phyloP scores from a whole-genome alignment of 176 grass and related monocot species.

The Raddia guianensis region DNA sequence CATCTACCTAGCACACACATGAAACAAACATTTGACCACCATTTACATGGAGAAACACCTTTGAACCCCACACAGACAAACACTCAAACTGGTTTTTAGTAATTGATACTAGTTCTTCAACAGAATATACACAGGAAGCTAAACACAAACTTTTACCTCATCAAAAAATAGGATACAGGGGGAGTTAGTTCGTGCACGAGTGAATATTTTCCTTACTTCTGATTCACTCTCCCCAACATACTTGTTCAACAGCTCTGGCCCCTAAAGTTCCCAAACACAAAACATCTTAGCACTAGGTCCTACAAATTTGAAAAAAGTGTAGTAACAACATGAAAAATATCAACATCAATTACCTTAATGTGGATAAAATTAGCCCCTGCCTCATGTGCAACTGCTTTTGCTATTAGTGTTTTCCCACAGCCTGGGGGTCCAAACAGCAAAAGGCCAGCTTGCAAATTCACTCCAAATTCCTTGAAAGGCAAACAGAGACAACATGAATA shows the following conservation, averaged over 20 bases:
- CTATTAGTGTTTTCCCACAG: slow-evolving; percentile 98
- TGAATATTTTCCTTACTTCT: slow-evolving; percentile 92
- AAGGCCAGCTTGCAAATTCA: slow-evolving; percentile 85
- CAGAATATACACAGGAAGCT: neutral
- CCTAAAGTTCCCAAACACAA: slow-evolving; percentile 50
- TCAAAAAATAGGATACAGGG: slow-evolving; percentile 96
- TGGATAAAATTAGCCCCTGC: slow-evolving; percentile 98
- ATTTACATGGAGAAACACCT: neutral
- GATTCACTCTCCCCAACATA: slow-evolving; percentile 98
- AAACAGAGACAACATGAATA: slow-evolving; percentile 35
- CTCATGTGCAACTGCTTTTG: slow-evolving; percentile 96
- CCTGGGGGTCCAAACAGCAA: slow-evolving; percentile 93
- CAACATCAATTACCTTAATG: slow-evolving; percentile 67
- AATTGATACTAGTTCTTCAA: neutral
- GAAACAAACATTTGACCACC: slow-evolving; percentile 10
- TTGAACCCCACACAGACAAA: neutral
- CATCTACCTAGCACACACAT: slow-evolving; percentile 71
- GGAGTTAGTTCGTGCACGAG: slow-evolving; percentile 80
- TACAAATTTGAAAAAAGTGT: neutral
- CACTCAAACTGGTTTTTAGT: neutral
- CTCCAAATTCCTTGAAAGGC: slow-evolving; percentile 66
- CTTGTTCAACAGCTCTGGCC: slow-evolving; percentile 94
- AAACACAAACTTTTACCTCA: slow-evolving; percentile 56
- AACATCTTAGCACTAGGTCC: slow-evolving; percentile 8
- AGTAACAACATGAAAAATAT: slow-evolving; percentile 24